phyloP scores from a whole-genome alignment of 768 basidiomycete genomes.

The Phlebiopsis gigantea region DNA sequence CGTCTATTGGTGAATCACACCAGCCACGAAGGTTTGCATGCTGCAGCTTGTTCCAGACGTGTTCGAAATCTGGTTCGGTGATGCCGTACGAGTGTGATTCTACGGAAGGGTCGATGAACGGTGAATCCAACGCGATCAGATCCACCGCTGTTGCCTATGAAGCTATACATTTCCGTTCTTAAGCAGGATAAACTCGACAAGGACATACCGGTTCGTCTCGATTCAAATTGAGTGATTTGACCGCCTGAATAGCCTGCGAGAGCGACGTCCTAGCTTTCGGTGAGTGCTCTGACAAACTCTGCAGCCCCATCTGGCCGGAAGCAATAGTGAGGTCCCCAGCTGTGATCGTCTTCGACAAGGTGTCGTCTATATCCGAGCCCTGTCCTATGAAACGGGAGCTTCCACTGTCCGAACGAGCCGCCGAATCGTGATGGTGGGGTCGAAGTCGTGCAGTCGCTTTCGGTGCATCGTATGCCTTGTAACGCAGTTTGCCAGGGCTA shows the following conservation, averaged over 20 bases:
- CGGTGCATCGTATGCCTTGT: constrained; percentile 66
- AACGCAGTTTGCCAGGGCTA: constrained; percentile 51
- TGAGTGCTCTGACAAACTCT: constrained; percentile 18
- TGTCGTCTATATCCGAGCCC: constrained; percentile 16
- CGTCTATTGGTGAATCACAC: constrained; percentile 54
- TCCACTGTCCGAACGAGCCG: constrained; percentile 28
- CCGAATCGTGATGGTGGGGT: constrained; percentile 30
- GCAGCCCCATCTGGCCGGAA: constrained; percentile 28
- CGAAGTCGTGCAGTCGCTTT: constrained; percentile 42
- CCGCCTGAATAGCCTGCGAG: not conserved
- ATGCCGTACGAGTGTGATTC: constrained; percentile 8
- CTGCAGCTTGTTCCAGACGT: constrained; percentile 50
- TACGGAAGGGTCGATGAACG: constrained; percentile 47
- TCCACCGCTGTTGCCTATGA: constrained; percentile 37
- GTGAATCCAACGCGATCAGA: constrained; percentile 72
- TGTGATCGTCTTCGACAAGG: constrained; percentile 26
- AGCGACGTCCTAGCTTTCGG: not conserved
- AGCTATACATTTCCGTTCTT: too few relatives aligned
- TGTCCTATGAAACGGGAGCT: constrained; percentile 28
- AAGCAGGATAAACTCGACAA: not conserved
- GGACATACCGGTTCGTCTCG: constrained; percentile 14
- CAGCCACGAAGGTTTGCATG: constrained; percentile 51
- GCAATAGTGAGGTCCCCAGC: constrained; percentile 44
- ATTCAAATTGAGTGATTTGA: constrained; percentile 13
- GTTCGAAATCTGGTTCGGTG: constrained; percentile 42